Percentiles rank a stretch among this genome's conserved stretches.
These are phyloP conservation scores for Alternaria sp. DNA, from an alignment of 2,329 filamentous ascomycete genomes.

Conservation along the genomic window DNA sequence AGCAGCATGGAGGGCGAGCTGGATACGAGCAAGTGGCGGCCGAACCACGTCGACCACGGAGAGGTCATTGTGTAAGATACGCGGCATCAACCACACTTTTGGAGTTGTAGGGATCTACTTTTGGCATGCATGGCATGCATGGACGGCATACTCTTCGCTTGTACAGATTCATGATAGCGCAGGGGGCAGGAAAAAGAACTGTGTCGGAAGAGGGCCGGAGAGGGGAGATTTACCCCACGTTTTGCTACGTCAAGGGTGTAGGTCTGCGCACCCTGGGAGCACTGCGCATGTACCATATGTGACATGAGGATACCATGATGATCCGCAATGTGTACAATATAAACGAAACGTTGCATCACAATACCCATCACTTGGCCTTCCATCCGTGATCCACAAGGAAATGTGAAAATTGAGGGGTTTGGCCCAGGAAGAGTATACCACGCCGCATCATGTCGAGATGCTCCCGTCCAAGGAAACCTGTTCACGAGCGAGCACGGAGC, in stretches of 20 bases:
- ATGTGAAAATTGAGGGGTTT: too few species aligned
- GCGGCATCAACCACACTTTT: constrained; percentile 20
- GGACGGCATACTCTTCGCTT: constrained; percentile 20
- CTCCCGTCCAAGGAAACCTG: too few species aligned
- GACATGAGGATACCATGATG: constrained; percentile 17
- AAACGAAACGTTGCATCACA: constrained; percentile 13
- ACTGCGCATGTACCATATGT: constrained; percentile 28
- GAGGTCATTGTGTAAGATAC: constrained; percentile 58
- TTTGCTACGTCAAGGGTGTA: not conserved
- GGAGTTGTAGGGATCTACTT: constrained; percentile 16
- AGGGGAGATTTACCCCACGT: constrained; percentile 1
- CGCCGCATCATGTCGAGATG: too few species aligned
- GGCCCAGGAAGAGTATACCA: too few species aligned
- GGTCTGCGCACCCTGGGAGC: constrained; percentile 3
- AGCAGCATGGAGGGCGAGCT: constrained; percentile 53
- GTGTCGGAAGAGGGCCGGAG: not conserved
- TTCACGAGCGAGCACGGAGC: too few species aligned
- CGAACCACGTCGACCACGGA: constrained; percentile 63
- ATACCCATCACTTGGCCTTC: not conserved
- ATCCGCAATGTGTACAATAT: constrained; percentile 20
- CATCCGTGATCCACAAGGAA: too few species aligned
- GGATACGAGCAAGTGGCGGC: constrained; percentile 55
- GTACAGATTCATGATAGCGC: constrained; percentile 15
- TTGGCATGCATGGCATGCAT: constrained; percentile 17
- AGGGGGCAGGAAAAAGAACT: not conserved